Base-by-base conservation (phyloP, 2,329 filamentous ascomycete genomes). In the Fusarium nodosum region DNA sequence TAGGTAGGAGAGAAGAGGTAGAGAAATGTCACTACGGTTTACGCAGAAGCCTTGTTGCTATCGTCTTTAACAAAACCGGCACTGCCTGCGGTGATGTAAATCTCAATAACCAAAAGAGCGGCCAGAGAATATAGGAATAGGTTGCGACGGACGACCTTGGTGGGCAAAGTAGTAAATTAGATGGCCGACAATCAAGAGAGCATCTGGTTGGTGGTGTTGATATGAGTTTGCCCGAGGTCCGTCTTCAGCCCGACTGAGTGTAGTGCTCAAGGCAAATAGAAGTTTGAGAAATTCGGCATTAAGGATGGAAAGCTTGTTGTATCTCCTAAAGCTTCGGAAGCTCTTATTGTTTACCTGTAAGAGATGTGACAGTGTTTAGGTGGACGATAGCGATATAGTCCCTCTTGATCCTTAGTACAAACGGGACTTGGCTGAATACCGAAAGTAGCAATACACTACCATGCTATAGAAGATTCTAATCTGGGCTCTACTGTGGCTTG, bases 151-250 rank as follows among this genome's bases (percentile, higher is more conserved):
- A 51, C 51, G 3, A 59, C 30, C 39, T 56, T 59, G 3, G 51
- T 38, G 0, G 51, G 56, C 1, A 59, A 2, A 0, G 56, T 59
- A n/a, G 56, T 39, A 13, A 59, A 59, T 13, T 59, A 56, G 8
- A 59, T 34, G 2, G 56, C 56, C 3, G 50, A 44, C 20, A 59
- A 56, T 39, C 51, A 59, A 2, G 56, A 56, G 0, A 59, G 31
- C 50, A 59, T 59, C 31, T 59, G 56, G 10, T 56, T 44, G 2
- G 56, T 56, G 2, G 56, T 50, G 5, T 59, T 59, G 31, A 59
- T 59, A 2, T 56, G 51, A 7, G 39, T 59, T 26, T 59, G 56
- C n/a, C 45, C 24, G 15, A 59, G 51, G 13, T 44, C 51, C 2
- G 39, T 44, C 1, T 44, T 59, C 9, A 59, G 51, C 1, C 56